Percentiles rank a stretch among this genome's conserved stretches.
Evolutionary conservation across 352 stramenopile genomes (phyloP).

Genomic region (Phytophthora cajani): DNA sequence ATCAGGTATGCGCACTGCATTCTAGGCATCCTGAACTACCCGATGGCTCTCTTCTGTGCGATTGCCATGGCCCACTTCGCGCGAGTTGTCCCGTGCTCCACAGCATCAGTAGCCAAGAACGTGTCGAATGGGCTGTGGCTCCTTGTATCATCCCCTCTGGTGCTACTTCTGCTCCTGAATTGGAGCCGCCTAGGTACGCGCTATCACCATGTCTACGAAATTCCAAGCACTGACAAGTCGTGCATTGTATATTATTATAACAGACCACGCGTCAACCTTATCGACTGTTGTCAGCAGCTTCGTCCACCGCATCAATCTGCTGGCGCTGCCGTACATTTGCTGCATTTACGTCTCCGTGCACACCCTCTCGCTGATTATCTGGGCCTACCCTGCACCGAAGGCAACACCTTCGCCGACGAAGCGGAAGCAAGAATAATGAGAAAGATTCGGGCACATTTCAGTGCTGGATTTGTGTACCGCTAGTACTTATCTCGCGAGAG

Average conservation of each 20-base stretch:
- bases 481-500: neutral
- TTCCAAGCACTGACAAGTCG: neutral
- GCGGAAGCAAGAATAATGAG: slow-evolving; percentile 37
- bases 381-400: slow-evolving; percentile 30
- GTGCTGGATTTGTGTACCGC: slow-evolving; percentile 6
- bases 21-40: slow-evolving; percentile 84
- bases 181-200: slow-evolving; percentile 33
- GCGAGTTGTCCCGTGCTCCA: slow-evolving; percentile 49
- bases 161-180: slow-evolving; percentile 38
- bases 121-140: slow-evolving; percentile 52
- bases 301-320: slow-evolving; percentile 51
- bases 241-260: slow-evolving; percentile 1
- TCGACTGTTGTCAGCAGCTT: slow-evolving; percentile 62
- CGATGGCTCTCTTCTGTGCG: slow-evolving; percentile 77
- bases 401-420: slow-evolving; percentile 13
- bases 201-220: slow-evolving; percentile 23
- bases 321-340: slow-evolving; percentile 73
- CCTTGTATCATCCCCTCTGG: slow-evolving; percentile 59
- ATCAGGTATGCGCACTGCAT: slow-evolving; percentile 72
- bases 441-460: neutral
- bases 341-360: slow-evolving; percentile 77
- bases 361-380: slow-evolving; percentile 66
- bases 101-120: slow-evolving; percentile 32
- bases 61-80: slow-evolving; percentile 70
- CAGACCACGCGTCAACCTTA: slow-evolving; percentile 33